Evolutionary conservation across 2,329 filamentous ascomycete species (phyloP), one percentile per base, ranked within the genome.

Genomic region (Ustulina deusta): DNA sequence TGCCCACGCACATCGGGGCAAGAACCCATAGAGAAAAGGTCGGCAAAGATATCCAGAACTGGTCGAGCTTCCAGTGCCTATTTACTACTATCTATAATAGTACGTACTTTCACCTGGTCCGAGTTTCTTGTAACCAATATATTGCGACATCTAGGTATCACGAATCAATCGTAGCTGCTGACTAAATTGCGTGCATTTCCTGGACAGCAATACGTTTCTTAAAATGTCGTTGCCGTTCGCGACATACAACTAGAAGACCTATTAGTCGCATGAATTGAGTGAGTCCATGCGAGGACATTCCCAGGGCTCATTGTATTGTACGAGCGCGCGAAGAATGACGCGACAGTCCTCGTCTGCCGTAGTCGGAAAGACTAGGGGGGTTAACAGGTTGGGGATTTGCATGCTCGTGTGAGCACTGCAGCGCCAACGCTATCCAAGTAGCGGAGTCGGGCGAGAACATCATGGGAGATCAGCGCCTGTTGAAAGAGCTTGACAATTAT

Each of bases 91-190:
- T n/a, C n/a, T n/a, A n/a, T n/a, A n/a, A n/a, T n/a, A 74, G 78
- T 78, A 32, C 20, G 74, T 73, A 20, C 32, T 34, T 61, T 59
- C 6, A n/a, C 11, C 11, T 51, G 17, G 22, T 15, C 29, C n/a
- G 20, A 40, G 2, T 38, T 25, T 15, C 11, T 25, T 22, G n/a
- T 17, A 1, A 15, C 20, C 58, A 54, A 9, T 34, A 7, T 56
- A 10, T 20, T 48, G 46, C 17, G 38, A 20, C 29, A n/a, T 36
- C 34, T 17, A n/a, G 79, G 79, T 79, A 7, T 78, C 80, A 44
- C 74, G 80, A 2, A 73, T 83, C 62, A 83, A 83, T 64, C 81
- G 83, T 68, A 80, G 79, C 62, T 82, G 81, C 65, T 75, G 76
- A n/a, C 81, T 81, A 25, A 82, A 81, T 69, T 78, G 75, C 44